phyloP scores from a whole-genome alignment of 2,329 filamentous ascomycete species.

The Nannizziopsis barbatae region DNA sequence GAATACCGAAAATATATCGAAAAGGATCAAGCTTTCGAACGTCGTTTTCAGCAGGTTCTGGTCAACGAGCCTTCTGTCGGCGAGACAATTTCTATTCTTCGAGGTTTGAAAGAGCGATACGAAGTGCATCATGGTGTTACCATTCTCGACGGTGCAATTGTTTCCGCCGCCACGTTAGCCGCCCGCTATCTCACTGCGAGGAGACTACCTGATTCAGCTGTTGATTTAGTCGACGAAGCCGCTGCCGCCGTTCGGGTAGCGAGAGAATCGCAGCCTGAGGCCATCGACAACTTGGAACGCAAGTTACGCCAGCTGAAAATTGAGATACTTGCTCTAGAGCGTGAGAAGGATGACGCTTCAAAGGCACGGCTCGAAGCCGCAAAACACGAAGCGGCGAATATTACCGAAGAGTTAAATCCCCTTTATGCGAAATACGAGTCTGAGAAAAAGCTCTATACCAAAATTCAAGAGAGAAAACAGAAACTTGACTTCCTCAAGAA shows the following conservation, averaged over 20 bases:
- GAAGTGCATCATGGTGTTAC: conserved; percentile 97
- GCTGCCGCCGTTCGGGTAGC: conserved; percentile 93
- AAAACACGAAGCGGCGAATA: conserved; percentile 82
- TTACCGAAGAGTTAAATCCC: conserved; percentile 83
- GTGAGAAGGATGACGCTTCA: conserved; percentile 90
- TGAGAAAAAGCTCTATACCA: conserved; percentile 80
- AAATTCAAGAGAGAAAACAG: conserved; percentile 87
- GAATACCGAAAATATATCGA: conserved; percentile 99
- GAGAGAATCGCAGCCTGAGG: conserved; percentile 89
- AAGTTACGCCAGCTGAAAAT: conserved; percentile 85
- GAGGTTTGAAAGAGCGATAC: conserved; percentile 94
- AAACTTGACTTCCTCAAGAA: conserved; percentile 87
- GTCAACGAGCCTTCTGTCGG: conserved; percentile 84
- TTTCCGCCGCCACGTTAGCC: conserved; percentile 80
- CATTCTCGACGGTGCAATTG: conserved; percentile 87
- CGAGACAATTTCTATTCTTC: conserved; percentile 95
- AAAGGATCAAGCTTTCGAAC: conserved; percentile 95
- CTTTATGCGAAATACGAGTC: conserved; percentile 91
- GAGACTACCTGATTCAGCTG: conserved; percentile 87
- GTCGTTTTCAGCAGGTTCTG: conserved; percentile 94
- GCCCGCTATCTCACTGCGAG: conserved; percentile 85
- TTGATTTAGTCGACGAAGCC: conserved; percentile 92
- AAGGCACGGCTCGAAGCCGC: conserved; percentile 70
- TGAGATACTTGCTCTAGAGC: conserved; percentile 87
- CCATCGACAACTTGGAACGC: conserved; percentile 87